Conservation (phyloP, 495 filamentous ascomycete species). For the Letharia lupina region DNA sequence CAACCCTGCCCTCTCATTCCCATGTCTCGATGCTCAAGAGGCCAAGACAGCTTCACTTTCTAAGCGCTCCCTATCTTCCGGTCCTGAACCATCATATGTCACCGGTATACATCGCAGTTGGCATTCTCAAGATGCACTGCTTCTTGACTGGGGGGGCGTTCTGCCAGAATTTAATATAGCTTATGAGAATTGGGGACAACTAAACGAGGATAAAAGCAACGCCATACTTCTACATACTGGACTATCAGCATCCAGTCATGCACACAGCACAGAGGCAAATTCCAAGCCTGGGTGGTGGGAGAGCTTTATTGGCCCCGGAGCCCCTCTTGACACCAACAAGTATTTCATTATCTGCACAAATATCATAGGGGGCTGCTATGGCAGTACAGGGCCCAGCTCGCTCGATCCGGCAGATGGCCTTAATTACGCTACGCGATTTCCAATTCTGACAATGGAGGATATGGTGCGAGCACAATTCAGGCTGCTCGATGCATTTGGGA, state of each 20-base stretch:
- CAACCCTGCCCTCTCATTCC: constrained; percentile 90
- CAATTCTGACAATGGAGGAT: constrained; percentile 91
- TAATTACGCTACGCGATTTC: constrained; percentile 89
- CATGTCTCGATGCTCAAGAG: constrained; percentile 89
- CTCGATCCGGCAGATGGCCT: constrained; percentile 83
- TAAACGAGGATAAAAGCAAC: constrained; percentile 79
- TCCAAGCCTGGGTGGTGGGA: constrained; percentile 97
- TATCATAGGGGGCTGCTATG: constrained; percentile 92
- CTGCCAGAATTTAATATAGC: constrained; percentile 80
- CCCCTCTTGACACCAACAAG: constrained; percentile 79
- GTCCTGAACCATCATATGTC: constrained; percentile 91
- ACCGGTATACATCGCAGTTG: constrained; percentile 71
- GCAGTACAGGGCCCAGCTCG: constrained; percentile 83
- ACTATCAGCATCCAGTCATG: constrained; percentile 90
- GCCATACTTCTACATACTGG: constrained; percentile 90
- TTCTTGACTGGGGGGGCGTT: constrained; percentile 89
- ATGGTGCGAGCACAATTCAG: constrained; percentile 96
- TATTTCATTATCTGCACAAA: constrained; percentile 96
- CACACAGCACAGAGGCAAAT: constrained; percentile 78
- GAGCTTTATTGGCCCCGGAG: constrained; percentile 90
- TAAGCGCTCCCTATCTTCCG: constrained; percentile 57
- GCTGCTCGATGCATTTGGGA: constrained; percentile 70
- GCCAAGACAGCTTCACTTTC: constrained; percentile 70
- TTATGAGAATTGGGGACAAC: constrained; percentile 84
- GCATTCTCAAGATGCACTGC: constrained; percentile 61